Conservation (phyloP, 176 grass and related monocot species). For the Ensete ventricosum region DNA sequence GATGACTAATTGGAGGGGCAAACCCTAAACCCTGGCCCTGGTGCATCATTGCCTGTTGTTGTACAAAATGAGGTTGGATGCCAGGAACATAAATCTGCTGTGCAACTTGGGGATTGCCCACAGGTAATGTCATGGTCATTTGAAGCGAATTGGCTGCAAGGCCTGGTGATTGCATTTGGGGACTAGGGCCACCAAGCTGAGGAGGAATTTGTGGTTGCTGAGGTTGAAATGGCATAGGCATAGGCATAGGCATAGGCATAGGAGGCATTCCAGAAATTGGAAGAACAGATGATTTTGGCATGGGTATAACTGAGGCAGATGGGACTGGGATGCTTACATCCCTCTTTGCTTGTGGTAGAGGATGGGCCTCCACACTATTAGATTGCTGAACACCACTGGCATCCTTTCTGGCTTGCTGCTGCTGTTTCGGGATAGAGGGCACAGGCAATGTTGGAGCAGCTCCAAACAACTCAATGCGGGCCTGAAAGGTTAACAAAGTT, state of each 20-base stretch:
- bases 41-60: slow-evolving; percentile 55
- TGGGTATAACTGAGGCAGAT: background rate
- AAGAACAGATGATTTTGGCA: slow-evolving; percentile 18
- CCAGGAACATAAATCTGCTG: slow-evolving; percentile 58
- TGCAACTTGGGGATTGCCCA: slow-evolving; percentile 55
- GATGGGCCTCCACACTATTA: slow-evolving; percentile 13
- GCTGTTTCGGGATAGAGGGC: slow-evolving; percentile 46
- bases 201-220: slow-evolving; percentile 52
- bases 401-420: slow-evolving; percentile 21
- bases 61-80: slow-evolving; percentile 40
- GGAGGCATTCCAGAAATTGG: slow-evolving; percentile 12
- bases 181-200: slow-evolving; percentile 45
- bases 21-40: slow-evolving; percentile 59
- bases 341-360: slow-evolving; percentile 4
- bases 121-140: slow-evolving; percentile 55
- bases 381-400: slow-evolving; percentile 27
- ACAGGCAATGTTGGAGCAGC: slow-evolving; percentile 27
- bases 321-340: background rate
- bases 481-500: slow-evolving; percentile 5
- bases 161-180: slow-evolving; percentile 48
- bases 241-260: slow-evolving; percentile 18
- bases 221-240: slow-evolving; percentile 23
- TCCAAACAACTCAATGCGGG: slow-evolving; percentile 40
- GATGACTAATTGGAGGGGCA: slow-evolving; percentile 32
- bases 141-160: slow-evolving; percentile 52